Conservation (phyloP, 2,329 filamentous ascomycete species). For the Fulvia fulva region DNA sequence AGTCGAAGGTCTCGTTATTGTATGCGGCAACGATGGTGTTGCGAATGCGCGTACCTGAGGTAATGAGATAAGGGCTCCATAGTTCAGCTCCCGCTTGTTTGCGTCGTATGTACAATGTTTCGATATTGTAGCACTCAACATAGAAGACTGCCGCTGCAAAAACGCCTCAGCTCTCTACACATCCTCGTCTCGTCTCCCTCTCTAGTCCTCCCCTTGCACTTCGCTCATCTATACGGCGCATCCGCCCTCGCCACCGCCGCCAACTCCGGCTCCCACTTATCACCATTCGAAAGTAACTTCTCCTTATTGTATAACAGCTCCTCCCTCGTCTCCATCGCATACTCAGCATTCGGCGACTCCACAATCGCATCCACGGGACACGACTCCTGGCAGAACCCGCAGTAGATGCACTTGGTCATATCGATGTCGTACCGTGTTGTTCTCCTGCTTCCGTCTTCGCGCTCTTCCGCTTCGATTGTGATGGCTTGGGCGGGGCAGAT, state of each 20-base stretch:
- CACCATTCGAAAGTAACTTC: constrained; percentile 50
- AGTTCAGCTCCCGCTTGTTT: background rate
- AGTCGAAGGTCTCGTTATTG: too few species aligned
- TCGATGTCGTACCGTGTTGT: constrained; percentile 99
- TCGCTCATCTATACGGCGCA: constrained; percentile 63
- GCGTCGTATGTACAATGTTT: background rate
- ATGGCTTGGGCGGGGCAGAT: constrained; percentile 98
- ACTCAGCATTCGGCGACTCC: constrained; percentile 70
- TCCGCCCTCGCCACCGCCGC: constrained; percentile 89
- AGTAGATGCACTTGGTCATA: constrained; percentile 99
- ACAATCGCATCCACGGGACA: constrained; percentile 96
- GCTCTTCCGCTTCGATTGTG: constrained; percentile 98
- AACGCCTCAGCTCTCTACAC: background rate
- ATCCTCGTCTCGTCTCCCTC: background rate
- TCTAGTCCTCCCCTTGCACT: background rate
- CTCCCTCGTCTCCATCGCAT: constrained; percentile 76
- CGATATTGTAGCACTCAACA: background rate
- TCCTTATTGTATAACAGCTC: constrained; percentile 98
- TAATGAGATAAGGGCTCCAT: too few species aligned
- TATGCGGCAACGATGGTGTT: too few species aligned
- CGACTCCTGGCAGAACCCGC: constrained; percentile 97
- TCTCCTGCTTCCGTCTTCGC: constrained; percentile 87
- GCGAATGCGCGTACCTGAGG: too few species aligned
- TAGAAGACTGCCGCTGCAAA: background rate
- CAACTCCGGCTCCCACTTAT: constrained; percentile 89